A percentile compares a stretch with the other conserved stretches of the same genome.
phyloP scores from a whole-genome alignment of 306 rosid species.

The peach (Prunus persica) region Prunus_persica_NCBIv2 NC_034009.1:42030501-42031000 shows the following conservation, averaged over 20 bases:
- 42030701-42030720: conserved; percentile 11
- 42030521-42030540: too few species aligned
- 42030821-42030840: too few species aligned
- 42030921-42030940: neutral
- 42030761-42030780: too few species aligned
- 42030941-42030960: neutral
- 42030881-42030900: conserved; percentile 6
- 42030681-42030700: conserved; percentile 35
- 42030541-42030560: too few species aligned
- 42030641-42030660: neutral
- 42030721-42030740: neutral
- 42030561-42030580: too few species aligned
- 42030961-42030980: neutral
- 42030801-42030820: too few species aligned
- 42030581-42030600: neutral
- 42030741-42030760: conserved; percentile 14
- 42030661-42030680: conserved; percentile 34
- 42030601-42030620: neutral
- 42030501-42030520: too few species aligned
- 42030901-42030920: neutral
- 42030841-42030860: neutral
- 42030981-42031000: conserved; percentile 1
- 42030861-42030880: neutral
- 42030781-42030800: too few species aligned
- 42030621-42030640: neutral